Conservation (phyloP, 1,284 basidiomycete genomes). For the Cystobasidium sp. region DNA sequence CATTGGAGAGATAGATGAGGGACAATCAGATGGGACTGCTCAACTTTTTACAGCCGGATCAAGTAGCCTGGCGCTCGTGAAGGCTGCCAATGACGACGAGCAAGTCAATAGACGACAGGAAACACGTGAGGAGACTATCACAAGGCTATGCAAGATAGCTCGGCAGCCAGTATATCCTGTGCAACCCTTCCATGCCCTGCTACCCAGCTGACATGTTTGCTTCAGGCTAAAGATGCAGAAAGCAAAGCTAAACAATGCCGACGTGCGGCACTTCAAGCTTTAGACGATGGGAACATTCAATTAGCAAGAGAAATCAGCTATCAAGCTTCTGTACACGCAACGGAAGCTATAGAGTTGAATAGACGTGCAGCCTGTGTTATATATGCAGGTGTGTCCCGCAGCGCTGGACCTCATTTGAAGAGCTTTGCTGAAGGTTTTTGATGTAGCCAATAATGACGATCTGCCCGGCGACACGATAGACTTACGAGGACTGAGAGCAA, state of each 20-base stretch:
- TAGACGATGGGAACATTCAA: not conserved
- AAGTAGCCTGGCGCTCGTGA: too few relatives aligned
- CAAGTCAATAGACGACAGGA: too few relatives aligned
- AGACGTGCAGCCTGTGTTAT: constrained; percentile 9
- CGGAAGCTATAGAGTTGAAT: constrained; percentile 1
- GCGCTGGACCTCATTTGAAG: too few relatives aligned
- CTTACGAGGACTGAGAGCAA: not conserved
- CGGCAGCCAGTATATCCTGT: not conserved
- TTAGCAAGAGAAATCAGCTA: not conserved
- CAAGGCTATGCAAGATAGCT: not conserved
- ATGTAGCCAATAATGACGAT: not conserved
- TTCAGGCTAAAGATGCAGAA: too few relatives aligned
- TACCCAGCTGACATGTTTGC: too few relatives aligned
- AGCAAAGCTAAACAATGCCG: not conserved
- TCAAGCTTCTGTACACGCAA: not conserved
- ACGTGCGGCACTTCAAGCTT: not conserved
- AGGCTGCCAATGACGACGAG: too few relatives aligned
- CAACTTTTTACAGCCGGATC: too few relatives aligned
- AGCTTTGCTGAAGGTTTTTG: not conserved
- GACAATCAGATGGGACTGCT: too few relatives aligned
- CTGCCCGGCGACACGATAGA: constrained; percentile 3
- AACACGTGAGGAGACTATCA: not conserved
- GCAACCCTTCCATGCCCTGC: too few relatives aligned
- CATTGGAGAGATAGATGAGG: too few relatives aligned
- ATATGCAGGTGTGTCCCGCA: constrained; percentile 12